Evolutionary conservation across 2,329 filamentous ascomycete species (phyloP).

Genomic region (Colletotrichum sp.): DNA sequence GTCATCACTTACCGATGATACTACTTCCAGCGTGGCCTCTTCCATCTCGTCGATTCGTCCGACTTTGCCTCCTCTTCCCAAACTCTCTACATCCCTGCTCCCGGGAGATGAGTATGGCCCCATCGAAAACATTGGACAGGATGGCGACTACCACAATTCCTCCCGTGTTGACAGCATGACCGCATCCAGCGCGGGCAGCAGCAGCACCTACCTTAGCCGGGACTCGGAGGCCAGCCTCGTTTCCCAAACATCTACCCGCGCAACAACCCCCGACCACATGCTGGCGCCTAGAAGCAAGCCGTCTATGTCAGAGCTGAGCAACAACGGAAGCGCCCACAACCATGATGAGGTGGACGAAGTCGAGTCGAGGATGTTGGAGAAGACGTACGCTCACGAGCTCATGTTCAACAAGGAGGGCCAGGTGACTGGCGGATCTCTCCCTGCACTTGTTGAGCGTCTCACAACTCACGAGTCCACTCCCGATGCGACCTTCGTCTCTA

Average conservation of each 20-base stretch:
- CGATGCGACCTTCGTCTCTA: conserved; percentile 88
- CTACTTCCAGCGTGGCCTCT: conserved; percentile 46
- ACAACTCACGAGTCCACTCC: conserved; percentile 93
- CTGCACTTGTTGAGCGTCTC: conserved; percentile 90
- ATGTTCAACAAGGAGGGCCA: conserved; percentile 94
- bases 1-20: conserved; percentile 45
- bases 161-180: conserved; percentile 73
- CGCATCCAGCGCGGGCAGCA: conserved; percentile 77
- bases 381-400: conserved; percentile 89
- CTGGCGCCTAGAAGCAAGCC: conserved; percentile 60
- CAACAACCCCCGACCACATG: conserved; percentile 79
- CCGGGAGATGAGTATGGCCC: conserved; percentile 53
- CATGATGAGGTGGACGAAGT: conserved; percentile 79
- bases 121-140: conserved; percentile 49
- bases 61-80: conserved; percentile 60
- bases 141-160: conserved; percentile 54
- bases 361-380: conserved; percentile 85
- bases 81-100: conserved; percentile 56
- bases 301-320: conserved; percentile 71
- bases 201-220: conserved; percentile 77
- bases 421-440: conserved; percentile 88
- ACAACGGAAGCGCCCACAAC: conserved; percentile 63
- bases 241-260: conserved; percentile 84
- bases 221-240: conserved; percentile 81
- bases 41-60: conserved; percentile 53